phyloP scores from a whole-genome alignment of 2,329 filamentous ascomycete genomes.

The Phoma sp. region DNA sequence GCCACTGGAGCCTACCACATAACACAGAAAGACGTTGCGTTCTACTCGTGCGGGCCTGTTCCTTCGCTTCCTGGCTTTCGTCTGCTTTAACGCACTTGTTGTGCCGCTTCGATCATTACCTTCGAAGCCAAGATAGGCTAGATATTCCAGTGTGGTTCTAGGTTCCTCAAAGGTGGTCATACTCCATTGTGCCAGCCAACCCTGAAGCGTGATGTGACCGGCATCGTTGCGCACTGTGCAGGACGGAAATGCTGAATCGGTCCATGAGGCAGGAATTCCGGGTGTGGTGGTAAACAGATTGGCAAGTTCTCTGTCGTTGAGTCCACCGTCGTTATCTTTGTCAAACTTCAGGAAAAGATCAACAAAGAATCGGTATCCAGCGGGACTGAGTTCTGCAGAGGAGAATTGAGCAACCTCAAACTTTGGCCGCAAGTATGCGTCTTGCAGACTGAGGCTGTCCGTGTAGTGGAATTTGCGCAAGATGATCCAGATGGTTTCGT shows the following conservation, averaged over 20 bases:
- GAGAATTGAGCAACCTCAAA: conserved; percentile 93
- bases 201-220: conserved; percentile 92
- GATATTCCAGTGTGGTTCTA: conserved; percentile 92
- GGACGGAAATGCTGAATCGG: conserved; percentile 86
- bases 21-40: conserved; percentile 92
- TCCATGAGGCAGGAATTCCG: conserved; percentile 84
- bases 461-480: conserved; percentile 94
- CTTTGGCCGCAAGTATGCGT: conserved; percentile 88
- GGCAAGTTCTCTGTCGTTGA: conserved; percentile 83
- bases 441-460: conserved; percentile 89
- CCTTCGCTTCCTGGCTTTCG: conserved; percentile 86
- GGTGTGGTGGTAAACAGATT: conserved; percentile 93
- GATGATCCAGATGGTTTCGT: conserved; percentile 99
- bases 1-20: conserved; percentile 82
- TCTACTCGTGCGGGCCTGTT: conserved; percentile 84
- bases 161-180: conserved; percentile 99
- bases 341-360: conserved; percentile 95
- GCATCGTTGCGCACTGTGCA: conserved; percentile 95
- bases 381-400: conserved; percentile 90
- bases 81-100: conserved; percentile 88
- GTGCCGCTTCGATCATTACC: conserved; percentile 73
- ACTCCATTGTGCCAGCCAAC: conserved; percentile 98
- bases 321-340: conserved; percentile 94
- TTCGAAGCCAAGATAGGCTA: conserved; percentile 95
- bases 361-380: conserved; percentile 96